Evolutionary conservation across 2,329 filamentous ascomycete species (phyloP).

Genomic region (Dactylellina haptotyla): DNA sequence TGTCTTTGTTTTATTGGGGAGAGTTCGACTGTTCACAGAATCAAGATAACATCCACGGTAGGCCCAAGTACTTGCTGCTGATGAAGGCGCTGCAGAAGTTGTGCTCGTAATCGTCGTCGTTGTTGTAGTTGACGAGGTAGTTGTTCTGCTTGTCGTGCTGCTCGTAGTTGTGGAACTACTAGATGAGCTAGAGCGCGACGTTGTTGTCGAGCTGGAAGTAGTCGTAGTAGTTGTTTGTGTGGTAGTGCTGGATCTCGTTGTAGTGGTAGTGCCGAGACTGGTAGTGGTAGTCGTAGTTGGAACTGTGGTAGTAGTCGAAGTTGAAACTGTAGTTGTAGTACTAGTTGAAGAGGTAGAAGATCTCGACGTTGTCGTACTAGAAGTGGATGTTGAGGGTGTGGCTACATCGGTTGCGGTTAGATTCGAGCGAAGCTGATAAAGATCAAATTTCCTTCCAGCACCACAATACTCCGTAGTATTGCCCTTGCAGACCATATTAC

Average conservation of each 20-base stretch:
- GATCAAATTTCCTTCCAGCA: slow-evolving; percentile 31
- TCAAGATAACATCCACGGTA: slow-evolving; percentile 32
- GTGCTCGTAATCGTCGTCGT: not conserved
- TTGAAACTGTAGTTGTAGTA: slow-evolving; percentile 14
- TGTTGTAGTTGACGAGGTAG: slow-evolving; percentile 1
- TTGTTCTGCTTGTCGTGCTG: not conserved
- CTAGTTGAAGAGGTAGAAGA: slow-evolving; percentile 10
- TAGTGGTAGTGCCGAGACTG: slow-evolving; percentile 2
- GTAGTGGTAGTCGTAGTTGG: slow-evolving; percentile 3
- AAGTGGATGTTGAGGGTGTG: slow-evolving; percentile 21
- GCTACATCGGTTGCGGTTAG: slow-evolving; percentile 1
- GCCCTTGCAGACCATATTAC: slow-evolving; percentile 29
- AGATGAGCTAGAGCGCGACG: not conserved
- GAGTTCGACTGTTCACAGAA: slow-evolving; percentile 19
- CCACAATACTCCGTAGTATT: slow-evolving; percentile 52
- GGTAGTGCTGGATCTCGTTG: slow-evolving; percentile 5
- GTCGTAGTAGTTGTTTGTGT: slow-evolving; percentile 1
- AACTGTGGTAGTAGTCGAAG: slow-evolving; percentile 1
- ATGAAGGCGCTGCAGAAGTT: not conserved
- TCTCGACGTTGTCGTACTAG: slow-evolving; percentile 41
- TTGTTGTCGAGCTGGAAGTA: slow-evolving; percentile 9
- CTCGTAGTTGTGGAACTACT: not conserved
- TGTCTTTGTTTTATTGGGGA: slow-evolving; percentile 34
- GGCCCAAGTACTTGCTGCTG: slow-evolving; percentile 10
- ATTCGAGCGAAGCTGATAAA: slow-evolving; percentile 26